Base-by-base conservation (phyloP, 2,329 filamentous ascomycete species). In the Aspergillus sp. region DNA sequence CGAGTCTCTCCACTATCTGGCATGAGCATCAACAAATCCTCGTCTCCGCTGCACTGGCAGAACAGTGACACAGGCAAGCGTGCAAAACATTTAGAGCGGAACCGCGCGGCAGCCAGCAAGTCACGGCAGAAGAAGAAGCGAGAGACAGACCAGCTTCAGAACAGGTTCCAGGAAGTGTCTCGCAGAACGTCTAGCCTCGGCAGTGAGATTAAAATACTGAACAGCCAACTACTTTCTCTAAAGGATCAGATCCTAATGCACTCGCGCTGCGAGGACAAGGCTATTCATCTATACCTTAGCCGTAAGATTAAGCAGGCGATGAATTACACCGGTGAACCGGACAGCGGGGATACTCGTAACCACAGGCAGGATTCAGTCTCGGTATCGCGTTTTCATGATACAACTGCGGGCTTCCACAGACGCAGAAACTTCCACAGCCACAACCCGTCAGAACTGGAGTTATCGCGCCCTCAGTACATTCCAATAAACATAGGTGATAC, bases 41-140 rank as follows among this genome's bases (percentile, higher is more conserved):
- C 23, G 1, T 55, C 58, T 4, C 40, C 51, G 0, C 23, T 35
- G 5, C 7, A 21, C 9, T 39, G 27, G 25, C 37, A 27, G 15
- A 27, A 46, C n/a, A 21, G 11, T 4, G 45, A 46, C 6, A 47
- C 48, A 7, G 41, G 46, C 6, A 81, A 81, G 63, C 77, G 79
- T 5, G 77, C 79, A 51, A 79, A 78, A 45, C 82, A 82, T 66
- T 78, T 86, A 11, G 83, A 86, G 68, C 82, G 84, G 63, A 87
- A 87, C 64, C 80, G 84, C 2, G 71, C 84, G 1, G 84, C 84
- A 2, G 84, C 84, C 3, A 82, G 82, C 67, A 86, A 86, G 62
- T 86, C 84, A 67, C 80, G 84, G 14, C 80, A 82, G 65, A 85
- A 85, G 75, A 86, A 86, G 73, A 86, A 86, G 70, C 81, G 82